Percentiles rank a stretch among this genome's conserved stretches.
Conservation (phyloP, 306 rosid genomes). For the Ammopiptanthus mongolicus region DNA sequence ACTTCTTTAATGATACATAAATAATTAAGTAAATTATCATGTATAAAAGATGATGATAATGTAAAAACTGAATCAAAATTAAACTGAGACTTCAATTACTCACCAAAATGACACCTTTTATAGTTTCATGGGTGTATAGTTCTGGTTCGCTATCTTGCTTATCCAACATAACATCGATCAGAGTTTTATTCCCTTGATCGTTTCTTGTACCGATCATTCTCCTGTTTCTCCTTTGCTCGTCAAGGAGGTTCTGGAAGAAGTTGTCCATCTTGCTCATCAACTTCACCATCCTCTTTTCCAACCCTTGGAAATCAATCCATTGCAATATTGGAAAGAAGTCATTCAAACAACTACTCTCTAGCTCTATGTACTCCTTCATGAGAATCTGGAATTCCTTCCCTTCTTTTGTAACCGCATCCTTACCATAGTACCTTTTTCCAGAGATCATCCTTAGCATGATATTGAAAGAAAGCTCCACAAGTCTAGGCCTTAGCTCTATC, state of each 20-base stretch:
- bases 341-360: background rate
- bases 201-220: background rate
- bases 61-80: too few species aligned
- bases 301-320: slow-evolving; percentile 26
- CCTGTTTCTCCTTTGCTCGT: background rate
- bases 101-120: slow-evolving; percentile 35
- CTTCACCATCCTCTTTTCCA: slow-evolving; percentile 24
- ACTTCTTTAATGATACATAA: too few species aligned
- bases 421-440: slow-evolving; percentile 33
- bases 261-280: slow-evolving; percentile 15
- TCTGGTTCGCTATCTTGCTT: slow-evolving; percentile 26
- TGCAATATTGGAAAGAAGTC: slow-evolving; percentile 30
- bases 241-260: slow-evolving; percentile 27
- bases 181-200: background rate
- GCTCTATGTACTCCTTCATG: background rate
- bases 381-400: slow-evolving; percentile 12
- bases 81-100: background rate
- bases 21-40: too few species aligned
- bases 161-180: slow-evolving; percentile 29
- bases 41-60: too few species aligned
- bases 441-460: slow-evolving; percentile 23
- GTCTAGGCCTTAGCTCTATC: background rate
- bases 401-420: background rate
- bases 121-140: slow-evolving; percentile 17
- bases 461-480: slow-evolving; percentile 17